phyloP scores from a whole-genome alignment of 148 eudicot species.

The Rhododendron molle region DNA sequence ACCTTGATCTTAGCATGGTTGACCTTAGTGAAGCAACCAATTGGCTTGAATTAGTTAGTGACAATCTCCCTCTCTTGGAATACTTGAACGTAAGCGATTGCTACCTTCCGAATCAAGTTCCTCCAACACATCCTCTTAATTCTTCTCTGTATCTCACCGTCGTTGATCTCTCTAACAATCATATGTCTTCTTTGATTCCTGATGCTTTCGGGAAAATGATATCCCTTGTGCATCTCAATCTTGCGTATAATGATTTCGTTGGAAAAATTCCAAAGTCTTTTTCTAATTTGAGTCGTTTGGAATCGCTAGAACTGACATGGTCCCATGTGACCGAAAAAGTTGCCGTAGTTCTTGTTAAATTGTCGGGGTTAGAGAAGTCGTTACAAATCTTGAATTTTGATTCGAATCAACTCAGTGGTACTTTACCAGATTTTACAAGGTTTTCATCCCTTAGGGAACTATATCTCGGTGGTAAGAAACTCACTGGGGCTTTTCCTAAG shows the following conservation, averaged over 20 bases:
- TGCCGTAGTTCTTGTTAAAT: background rate
- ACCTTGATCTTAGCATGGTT: background rate
- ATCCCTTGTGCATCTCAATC: slow-evolving; percentile 9
- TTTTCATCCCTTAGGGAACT: background rate
- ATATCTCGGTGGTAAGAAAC: background rate
- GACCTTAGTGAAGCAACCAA: background rate
- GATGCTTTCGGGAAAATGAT: slow-evolving; percentile 4
- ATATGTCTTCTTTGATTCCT: slow-evolving; percentile 10
- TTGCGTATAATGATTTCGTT: background rate
- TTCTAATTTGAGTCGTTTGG: background rate
- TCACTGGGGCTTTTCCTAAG: background rate
- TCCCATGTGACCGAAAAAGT: background rate
- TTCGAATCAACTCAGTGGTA: background rate
- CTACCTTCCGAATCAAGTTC: background rate
- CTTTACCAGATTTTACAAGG: background rate
- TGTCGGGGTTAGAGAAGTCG: background rate
- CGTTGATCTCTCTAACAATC: background rate
- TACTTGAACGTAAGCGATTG: background rate
- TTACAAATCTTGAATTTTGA: background rate
- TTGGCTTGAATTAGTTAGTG: background rate
- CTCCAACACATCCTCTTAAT: slow-evolving; percentile 10
- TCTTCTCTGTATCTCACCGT: background rate
- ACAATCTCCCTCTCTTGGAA: background rate
- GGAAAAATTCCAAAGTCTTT: slow-evolving; percentile 1
- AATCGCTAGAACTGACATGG: background rate